Evolutionary conservation across 148 eudicot genomes (phyloP).

Genomic region (Camellia lanceoleosa): DNA sequence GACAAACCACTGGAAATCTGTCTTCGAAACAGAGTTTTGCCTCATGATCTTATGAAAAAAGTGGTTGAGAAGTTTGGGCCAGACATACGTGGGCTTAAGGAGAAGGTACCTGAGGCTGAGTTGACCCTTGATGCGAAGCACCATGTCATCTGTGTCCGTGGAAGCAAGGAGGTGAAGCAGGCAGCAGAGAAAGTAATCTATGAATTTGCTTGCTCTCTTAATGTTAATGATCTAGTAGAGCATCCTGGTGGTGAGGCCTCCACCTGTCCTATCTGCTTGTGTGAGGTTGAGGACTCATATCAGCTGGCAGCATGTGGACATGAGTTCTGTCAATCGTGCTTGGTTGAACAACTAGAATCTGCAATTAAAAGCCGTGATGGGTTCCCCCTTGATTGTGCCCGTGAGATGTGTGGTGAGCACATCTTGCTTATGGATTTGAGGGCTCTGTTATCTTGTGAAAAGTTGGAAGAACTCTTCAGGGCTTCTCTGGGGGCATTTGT

Average conservation of each 20-base stretch:
- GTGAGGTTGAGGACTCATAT: background rate
- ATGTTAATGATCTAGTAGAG: background rate
- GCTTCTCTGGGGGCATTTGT: slow-evolving; percentile 6
- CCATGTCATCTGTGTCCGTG: background rate
- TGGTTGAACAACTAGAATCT: background rate
- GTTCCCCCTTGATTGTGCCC: background rate
- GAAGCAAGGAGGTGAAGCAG: slow-evolving; percentile 1
- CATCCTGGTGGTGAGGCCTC: background rate
- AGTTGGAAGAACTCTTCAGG: slow-evolving; percentile 8
- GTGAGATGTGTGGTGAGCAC: background rate
- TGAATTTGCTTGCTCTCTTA: background rate
- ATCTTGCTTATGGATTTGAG: background rate
- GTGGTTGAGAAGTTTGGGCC: slow-evolving; percentile 6
- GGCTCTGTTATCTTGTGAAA: background rate
- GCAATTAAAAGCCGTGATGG: background rate
- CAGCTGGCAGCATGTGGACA: slow-evolving; percentile 1
- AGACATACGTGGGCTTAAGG: background rate
- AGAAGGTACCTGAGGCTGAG: slow-evolving; percentile 1
- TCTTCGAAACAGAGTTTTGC: background rate
- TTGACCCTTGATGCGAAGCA: background rate
- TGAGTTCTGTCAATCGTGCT: slow-evolving; percentile 2
- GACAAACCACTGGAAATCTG: background rate
- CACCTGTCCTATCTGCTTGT: background rate
- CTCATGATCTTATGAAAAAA: slow-evolving; percentile 2
- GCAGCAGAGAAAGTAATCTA: background rate